Conservation (phyloP, 208 protist species). For the Leishmania tropica region DNA sequence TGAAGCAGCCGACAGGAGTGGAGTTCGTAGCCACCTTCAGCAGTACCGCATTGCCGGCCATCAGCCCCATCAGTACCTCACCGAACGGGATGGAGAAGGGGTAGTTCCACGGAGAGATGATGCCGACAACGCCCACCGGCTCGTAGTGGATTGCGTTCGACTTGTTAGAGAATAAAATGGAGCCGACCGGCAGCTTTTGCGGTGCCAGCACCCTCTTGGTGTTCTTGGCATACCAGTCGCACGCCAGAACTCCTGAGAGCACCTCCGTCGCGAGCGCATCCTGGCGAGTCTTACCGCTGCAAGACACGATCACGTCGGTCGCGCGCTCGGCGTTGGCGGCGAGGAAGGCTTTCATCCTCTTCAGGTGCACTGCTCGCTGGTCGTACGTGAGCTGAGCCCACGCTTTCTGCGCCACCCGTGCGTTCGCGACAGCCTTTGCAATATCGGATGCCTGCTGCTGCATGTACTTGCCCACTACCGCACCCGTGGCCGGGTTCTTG, state of each 20-base stretch:
- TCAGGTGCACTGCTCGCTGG: conserved; percentile 49
- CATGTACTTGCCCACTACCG: conserved; percentile 34
- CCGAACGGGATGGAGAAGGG: conserved; percentile 86
- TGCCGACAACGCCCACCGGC: conserved; percentile 82
- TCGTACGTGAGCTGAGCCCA: conserved; percentile 64
- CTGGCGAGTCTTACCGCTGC: conserved; percentile 69
- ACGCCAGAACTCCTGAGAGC: conserved; percentile 57
- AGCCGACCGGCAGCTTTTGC: conserved; percentile 50
- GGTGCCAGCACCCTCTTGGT: conserved; percentile 49
- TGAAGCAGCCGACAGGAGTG: conserved; percentile 61
- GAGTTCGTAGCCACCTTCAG: conserved; percentile 78
- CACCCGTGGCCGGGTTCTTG: conserved; percentile 73
- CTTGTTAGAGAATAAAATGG: conserved; percentile 79
- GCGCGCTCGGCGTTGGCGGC: conserved; percentile 61
- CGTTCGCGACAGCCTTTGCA: conserved; percentile 31
- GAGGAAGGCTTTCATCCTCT: conserved; percentile 65
- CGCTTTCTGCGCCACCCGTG: conserved; percentile 56
- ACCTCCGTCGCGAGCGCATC: conserved; percentile 82
- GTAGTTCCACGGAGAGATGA: conserved; percentile 92
- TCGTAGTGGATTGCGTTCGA: conserved; percentile 73
- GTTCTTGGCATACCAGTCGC: conserved; percentile 82
- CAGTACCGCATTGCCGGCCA: conserved; percentile 82
- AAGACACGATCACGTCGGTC: conserved; percentile 50
- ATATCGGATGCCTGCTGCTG: conserved; percentile 31
- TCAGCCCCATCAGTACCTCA: conserved; percentile 80